Evolutionary conservation across 2,329 filamentous ascomycete species (phyloP), one percentile per base, ranked within the genome.

Genomic region (Diaporthe humulicola): DNA sequence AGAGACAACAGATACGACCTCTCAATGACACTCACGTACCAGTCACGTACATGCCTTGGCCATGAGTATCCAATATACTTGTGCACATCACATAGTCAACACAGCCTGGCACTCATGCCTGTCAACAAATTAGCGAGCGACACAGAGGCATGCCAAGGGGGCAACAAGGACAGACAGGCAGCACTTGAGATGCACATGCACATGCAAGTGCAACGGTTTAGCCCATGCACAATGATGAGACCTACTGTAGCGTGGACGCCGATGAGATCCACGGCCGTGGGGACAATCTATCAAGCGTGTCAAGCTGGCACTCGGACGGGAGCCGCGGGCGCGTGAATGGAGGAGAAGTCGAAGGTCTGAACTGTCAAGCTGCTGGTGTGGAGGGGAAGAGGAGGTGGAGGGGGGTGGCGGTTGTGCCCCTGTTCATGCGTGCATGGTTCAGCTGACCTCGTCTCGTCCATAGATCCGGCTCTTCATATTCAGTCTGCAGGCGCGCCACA

Each of bases 311-410:
- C 38, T 22, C 58, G 45, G 64, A 67, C 64, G 64, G 64, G 64
- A 17, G 45, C 64, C 64, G 64, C 64, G 64, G 64, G 45, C 45
- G 45, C 61, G 30, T 50, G 42, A 5, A 52, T 7, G 25, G 25
- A 45, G 38, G 38, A 61, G 58, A 30, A 61, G 56, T n/a, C 22
- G 22, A 45, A 17, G 25, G 28, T 25, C 38, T 33, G 40, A n/a
- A 30, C 40, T 66, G 60, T 48, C 60, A 66, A 50, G 60, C 25
- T 67, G 45, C 28, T 67, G 60, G 40, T 66, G 45, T 50, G n/a
- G 45, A 33, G 45, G 42, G 42, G 42, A 15, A 22, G 60, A 19
- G 17, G 40, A 42, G 40, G 2, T 38, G 5, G 45, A n/a, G 19
- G 30, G 56, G 42, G 42, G 7, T 22, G 8, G 38, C 28, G 19